Evolutionary conservation across 2,329 filamentous ascomycete species (phyloP), one percentile per base, ranked within the genome.

Genomic region (Neonectria ditissima): DNA sequence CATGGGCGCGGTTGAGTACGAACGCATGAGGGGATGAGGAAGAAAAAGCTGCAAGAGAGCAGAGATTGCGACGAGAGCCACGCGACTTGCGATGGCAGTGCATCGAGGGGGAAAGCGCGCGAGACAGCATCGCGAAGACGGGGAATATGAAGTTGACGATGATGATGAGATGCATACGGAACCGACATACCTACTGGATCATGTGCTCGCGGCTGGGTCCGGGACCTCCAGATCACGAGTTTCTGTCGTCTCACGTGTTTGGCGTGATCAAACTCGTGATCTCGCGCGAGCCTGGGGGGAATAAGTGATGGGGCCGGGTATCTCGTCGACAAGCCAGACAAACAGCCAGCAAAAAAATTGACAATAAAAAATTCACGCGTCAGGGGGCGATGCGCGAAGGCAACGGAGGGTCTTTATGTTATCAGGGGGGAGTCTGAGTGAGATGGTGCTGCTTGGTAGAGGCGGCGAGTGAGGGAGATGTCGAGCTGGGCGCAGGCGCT

Each of bases 211-310:
- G 67, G 69, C 71, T 65, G 70, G 68, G 69, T 62, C 63, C 59
- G 69, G 67, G 66, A 65, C 65, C 62, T 63, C 70, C 75, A 79
- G 78, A 82, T 82, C 80, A 82, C 80, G 80, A 80, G 80, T 79
- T 79, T 79, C 48, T 76, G 66, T 69, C 70, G 70, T 73, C 78
- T 81, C 80, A 81, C 80, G 80, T 82, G 80, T 79, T 80, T 77
- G 77, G 76, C 75, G 78, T 78, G 78, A 79, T 78, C 75, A 77
- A 82, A 79, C 80, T 82, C 80, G 81, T 82, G 80, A 82, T 82
- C 80, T 82, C 80, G 80, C 79, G 80, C 69, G 69, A 67, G 73
- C 67, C 65, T 64, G 65, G 70, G 67, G 67, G 58, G 63, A 71
- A 73, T 77, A 78, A 77, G 76, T 75, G 68, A 68, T 63, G 63